These are phyloP conservation scores for Neopestalotiopsis sp. DNA, from an alignment of 2,329 filamentous ascomycete genomes.

Conservation along the genomic window DNA sequence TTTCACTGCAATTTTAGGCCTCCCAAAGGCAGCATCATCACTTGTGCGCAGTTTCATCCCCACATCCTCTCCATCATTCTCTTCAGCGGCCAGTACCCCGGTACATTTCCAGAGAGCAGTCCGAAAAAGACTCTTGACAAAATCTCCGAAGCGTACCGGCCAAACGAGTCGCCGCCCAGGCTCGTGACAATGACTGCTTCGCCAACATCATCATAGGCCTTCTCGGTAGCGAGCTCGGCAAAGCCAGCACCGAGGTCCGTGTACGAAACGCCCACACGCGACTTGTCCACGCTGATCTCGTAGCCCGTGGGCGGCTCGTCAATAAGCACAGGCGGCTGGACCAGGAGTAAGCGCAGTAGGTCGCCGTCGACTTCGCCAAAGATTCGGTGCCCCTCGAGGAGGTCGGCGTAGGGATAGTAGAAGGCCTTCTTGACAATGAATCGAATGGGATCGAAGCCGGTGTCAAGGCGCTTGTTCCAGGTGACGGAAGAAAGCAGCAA, in stretches of 20 bases:
- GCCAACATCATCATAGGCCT: neutral
- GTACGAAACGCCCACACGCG: neutral
- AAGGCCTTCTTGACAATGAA: constrained; percentile 2
- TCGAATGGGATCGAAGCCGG: neutral
- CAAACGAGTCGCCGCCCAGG: neutral
- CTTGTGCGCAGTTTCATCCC: no score
- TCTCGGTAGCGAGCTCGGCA: neutral
- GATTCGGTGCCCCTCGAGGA: neutral
- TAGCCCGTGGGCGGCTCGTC: neutral
- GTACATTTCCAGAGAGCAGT: neutral
- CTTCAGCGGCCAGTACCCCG: neutral
- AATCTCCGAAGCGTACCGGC: neutral
- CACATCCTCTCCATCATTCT: neutral
- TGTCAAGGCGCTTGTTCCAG: neutral
- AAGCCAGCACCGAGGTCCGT: neutral
- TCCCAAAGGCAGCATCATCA: no score
- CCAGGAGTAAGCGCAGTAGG: neutral
- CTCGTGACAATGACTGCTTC: neutral
- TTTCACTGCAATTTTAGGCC: no score
- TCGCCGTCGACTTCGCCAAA: neutral
- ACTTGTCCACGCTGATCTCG: neutral
- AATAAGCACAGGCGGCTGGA: neutral
- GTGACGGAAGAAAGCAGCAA: neutral
- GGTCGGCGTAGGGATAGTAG: neutral
- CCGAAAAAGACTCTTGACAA: neutral